Evolutionary conservation across 495 filamentous ascomycete genomes (phyloP).

Genomic region (Aspergillus carlsbadensis): DNA sequence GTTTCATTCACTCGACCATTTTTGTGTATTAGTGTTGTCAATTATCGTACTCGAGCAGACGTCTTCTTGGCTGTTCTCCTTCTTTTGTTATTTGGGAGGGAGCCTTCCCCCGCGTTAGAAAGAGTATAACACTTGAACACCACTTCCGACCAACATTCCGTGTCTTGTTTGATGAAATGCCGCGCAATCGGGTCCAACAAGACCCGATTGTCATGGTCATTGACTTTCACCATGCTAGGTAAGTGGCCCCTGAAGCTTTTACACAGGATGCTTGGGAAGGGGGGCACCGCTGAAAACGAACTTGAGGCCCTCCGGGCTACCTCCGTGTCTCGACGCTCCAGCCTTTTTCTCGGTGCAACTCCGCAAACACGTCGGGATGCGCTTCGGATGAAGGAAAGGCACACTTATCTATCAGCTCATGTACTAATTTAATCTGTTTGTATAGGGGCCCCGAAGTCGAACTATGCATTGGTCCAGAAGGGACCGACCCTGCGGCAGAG

Average conservation of each 20-base stretch:
- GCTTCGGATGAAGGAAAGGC: not conserved
- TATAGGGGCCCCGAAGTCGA: constrained; percentile 90
- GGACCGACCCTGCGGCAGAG: constrained; percentile 73
- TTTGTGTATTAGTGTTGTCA: not conserved
- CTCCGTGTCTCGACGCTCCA: not conserved
- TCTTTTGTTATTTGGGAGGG: constrained; percentile 13
- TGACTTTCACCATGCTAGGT: constrained; percentile 94
- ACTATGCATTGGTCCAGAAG: constrained; percentile 82
- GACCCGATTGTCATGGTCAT: constrained; percentile 79
- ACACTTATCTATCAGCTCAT: not conserved
- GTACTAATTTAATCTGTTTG: constrained; percentile 4
- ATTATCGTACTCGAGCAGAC: constrained; percentile 14
- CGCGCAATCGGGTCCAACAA: constrained; percentile 31
- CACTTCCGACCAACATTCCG: constrained; percentile 22
- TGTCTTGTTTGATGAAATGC: constrained; percentile 28
- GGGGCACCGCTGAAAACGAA: not conserved
- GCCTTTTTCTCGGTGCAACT: constrained; percentile 5
- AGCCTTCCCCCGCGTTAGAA: constrained; percentile 8
- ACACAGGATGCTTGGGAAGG: not conserved
- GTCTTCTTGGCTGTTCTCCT: constrained; percentile 24
- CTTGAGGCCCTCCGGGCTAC: not conserved
- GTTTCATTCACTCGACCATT: too few relatives aligned
- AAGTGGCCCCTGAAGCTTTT: constrained; percentile 19
- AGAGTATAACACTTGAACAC: constrained; percentile 17
- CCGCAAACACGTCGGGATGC: not conserved